Conservation (phyloP, 495 filamentous ascomycete species). For the Ascobolus immersus region DNA sequence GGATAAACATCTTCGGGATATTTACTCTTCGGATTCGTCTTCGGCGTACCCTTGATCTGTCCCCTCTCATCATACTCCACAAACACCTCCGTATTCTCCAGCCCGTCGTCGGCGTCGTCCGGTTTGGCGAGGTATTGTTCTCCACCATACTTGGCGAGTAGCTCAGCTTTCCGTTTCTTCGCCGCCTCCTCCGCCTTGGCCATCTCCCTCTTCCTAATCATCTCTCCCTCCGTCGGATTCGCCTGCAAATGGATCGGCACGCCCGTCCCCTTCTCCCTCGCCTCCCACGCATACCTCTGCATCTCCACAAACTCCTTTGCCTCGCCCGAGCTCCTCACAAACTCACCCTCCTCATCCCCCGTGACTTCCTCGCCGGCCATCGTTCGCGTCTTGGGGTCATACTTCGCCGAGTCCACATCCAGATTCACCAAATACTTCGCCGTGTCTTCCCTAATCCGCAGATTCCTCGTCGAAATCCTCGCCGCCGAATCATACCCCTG, state of each 20-base stretch:
- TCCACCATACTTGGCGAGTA: slow-evolving; percentile 69
- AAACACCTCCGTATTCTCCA: slow-evolving; percentile 64
- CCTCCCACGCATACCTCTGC: slow-evolving; percentile 80
- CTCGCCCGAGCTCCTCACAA: slow-evolving; percentile 71
- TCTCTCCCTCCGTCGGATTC: slow-evolving; percentile 81
- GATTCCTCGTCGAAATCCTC: slow-evolving; percentile 44
- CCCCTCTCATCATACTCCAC: slow-evolving; percentile 86
- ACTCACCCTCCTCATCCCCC: slow-evolving; percentile 81
- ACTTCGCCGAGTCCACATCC: slow-evolving; percentile 87
- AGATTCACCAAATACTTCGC: slow-evolving; percentile 94
- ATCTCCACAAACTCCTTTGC: slow-evolving; percentile 84
- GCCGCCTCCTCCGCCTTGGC: slow-evolving; percentile 45
- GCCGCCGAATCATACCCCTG: slow-evolving; percentile 35
- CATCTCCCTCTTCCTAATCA: slow-evolving; percentile 49
- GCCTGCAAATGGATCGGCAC: slow-evolving; percentile 71
- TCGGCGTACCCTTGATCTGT: slow-evolving; percentile 64
- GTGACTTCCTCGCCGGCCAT: slow-evolving; percentile 67
- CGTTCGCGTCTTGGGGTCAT: slow-evolving; percentile 86
- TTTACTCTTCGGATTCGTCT: slow-evolving; percentile 52
- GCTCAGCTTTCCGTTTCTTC: slow-evolving; percentile 37
- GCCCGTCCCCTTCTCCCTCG: slow-evolving; percentile 51
- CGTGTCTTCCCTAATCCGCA: slow-evolving; percentile 84
- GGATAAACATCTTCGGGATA: slow-evolving; percentile 66
- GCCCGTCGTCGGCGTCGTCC: slow-evolving; percentile 35
- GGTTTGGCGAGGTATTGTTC: slow-evolving; percentile 37